Conservation (phyloP, 2,329 filamentous ascomycete species). For the Sporothrix protearum region DNA sequence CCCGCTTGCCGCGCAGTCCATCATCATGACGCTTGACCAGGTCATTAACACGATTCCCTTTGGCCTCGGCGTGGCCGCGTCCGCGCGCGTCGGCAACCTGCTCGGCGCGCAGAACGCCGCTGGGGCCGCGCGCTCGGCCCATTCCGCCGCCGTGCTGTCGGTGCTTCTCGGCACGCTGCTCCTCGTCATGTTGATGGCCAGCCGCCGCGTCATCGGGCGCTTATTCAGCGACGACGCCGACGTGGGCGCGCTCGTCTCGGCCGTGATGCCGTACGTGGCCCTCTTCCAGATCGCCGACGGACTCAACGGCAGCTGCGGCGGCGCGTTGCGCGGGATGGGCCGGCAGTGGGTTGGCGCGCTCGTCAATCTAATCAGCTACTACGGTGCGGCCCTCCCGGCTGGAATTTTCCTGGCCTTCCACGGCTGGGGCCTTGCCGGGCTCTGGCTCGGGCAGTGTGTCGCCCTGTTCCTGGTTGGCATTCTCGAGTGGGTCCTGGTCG, state of each 20-base stretch:
- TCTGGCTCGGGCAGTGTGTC: constrained; percentile 82
- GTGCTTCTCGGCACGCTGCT: constrained; percentile 65
- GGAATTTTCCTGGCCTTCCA: constrained; percentile 83
- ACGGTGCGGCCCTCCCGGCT: constrained; percentile 73
- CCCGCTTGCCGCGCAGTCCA: constrained; percentile 74
- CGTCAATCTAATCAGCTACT: constrained; percentile 81
- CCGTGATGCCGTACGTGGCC: constrained; percentile 81
- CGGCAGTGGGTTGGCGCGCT: constrained; percentile 78
- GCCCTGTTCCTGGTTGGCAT: constrained; percentile 75
- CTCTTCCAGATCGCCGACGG: constrained; percentile 89
- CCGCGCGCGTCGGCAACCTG: constrained; percentile 73
- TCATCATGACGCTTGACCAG: constrained; percentile 88
- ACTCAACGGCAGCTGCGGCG: constrained; percentile 79
- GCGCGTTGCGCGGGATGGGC: constrained; percentile 77
- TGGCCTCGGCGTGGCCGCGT: constrained; percentile 77
- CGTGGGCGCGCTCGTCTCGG: constrained; percentile 68
- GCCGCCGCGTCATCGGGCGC: constrained; percentile 68
- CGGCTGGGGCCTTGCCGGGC: constrained; percentile 73
- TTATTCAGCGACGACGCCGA: constrained; percentile 76
- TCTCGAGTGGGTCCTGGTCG: constrained; percentile 76
- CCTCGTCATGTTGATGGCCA: constrained; percentile 64
- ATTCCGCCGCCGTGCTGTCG: constrained; percentile 70
- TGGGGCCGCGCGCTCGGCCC: constrained; percentile 68
- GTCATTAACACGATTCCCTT: constrained; percentile 84
- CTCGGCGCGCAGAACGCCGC: constrained; percentile 64